phyloP scores from a whole-genome alignment of 202 grass and related monocot species.

The Schoenoplectus tabernaemontani region DNA sequence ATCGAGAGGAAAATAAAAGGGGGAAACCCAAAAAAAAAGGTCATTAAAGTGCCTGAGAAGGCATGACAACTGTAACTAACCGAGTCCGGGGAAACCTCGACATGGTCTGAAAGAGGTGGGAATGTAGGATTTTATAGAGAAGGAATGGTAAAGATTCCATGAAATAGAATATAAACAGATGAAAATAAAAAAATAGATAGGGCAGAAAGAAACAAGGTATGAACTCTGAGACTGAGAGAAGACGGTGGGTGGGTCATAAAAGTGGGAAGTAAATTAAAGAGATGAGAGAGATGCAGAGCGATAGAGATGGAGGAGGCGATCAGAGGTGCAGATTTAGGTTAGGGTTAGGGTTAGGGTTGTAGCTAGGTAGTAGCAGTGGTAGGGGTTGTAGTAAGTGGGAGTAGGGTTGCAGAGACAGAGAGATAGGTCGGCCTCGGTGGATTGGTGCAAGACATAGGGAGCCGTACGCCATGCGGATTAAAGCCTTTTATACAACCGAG shows the following conservation, averaged over 20 bases:
- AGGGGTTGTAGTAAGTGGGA: conserved; percentile 7
- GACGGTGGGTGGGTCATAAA: neutral
- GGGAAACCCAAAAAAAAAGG: neutral
- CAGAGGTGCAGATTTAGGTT: conserved; percentile 9
- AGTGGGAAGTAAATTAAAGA: neutral
- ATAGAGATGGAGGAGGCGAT: neutral
- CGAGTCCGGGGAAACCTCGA: neutral
- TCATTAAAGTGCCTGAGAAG: neutral
- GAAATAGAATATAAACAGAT: neutral
- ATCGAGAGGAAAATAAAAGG: neutral
- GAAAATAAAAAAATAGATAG: neutral
- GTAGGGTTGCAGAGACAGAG: conserved; percentile 34
- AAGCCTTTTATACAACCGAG: conserved; percentile 23
- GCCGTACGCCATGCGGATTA: conserved; percentile 22
- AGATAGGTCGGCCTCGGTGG: conserved; percentile 34
- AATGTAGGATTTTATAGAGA: neutral
- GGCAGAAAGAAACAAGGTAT: too few species aligned
- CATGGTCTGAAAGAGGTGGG: neutral
- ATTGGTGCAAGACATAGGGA: conserved; percentile 38
- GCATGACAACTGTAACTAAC: neutral
- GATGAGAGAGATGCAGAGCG: neutral
- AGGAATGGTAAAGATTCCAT: neutral
- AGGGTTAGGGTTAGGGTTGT: conserved; percentile 31
- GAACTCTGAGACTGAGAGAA: neutral
- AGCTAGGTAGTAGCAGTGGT: neutral